Conservation (phyloP, 352 stramenopile genomes). For the Phytophthora ohioensis region DNA sequence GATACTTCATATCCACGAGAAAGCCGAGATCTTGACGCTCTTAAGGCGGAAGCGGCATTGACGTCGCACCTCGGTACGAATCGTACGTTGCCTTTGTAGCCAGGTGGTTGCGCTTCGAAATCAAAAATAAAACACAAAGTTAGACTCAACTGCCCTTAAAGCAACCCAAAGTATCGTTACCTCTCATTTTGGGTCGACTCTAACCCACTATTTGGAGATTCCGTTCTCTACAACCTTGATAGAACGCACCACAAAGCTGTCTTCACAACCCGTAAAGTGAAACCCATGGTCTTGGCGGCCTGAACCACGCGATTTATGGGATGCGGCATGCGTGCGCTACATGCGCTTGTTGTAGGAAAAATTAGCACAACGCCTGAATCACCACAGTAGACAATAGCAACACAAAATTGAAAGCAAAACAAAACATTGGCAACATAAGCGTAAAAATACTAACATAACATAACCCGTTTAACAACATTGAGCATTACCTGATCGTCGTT, state of each 20-base stretch:
- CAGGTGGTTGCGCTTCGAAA: background rate
- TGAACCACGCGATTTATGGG: background rate
- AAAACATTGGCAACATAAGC: too few species aligned
- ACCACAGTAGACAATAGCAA: background rate
- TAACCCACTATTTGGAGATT: too few species aligned
- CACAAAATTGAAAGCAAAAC: background rate
- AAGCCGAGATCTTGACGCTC: background rate
- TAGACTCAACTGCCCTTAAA: too few species aligned
- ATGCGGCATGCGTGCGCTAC: background rate
- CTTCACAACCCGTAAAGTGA: too few species aligned
- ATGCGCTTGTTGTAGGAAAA: background rate
- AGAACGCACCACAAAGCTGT: too few species aligned
- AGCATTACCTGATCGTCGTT: too few species aligned
- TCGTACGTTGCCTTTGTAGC: background rate
- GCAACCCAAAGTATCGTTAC: background rate
- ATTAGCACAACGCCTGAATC: background rate
- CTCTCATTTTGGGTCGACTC: background rate
- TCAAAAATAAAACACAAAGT: background rate
- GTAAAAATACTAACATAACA: too few species aligned
- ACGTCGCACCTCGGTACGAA: background rate
- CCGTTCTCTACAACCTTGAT: background rate
- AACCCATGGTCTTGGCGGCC: background rate
- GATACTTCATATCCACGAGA: background rate
- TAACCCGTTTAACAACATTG: too few species aligned
- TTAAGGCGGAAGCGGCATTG: background rate